Base-by-base conservation (phyloP, 306 rosid species). In the Datisca glomerata region DNA sequence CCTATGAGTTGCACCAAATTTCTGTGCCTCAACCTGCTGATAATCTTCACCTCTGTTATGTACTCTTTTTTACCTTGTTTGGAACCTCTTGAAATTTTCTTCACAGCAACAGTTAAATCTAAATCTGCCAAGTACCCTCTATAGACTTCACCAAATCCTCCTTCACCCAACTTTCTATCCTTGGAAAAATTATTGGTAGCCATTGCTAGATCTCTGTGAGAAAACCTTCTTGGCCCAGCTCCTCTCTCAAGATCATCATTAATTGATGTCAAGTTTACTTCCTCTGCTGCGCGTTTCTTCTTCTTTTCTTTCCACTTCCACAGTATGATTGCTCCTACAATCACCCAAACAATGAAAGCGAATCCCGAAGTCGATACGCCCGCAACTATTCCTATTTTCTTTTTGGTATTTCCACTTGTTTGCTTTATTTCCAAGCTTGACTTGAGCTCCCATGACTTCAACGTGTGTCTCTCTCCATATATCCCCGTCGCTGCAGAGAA, bases 11-110 rank as follows among this genome's bases (percentile, higher is more conserved):
- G 40, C 20, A 48, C 28, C 4, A 48, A 16, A 48, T 48, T 48
- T 41, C 42, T 2, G 41, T 48, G 53, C 5, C 53, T 31, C 0
- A 48, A 8, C 8, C 12, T 8, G 18, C 53, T 32, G 25, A 48
- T 31, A 9, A 48, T 32, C 27, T 32, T 48, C 42, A 48, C 41
- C 28, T 48, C 31, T 0, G 53, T 20, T 12, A 32, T 33, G 27
- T 32, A 48, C 22, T 48, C 53, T 33, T 33, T 48, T 17, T 8
- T 48, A 3, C 53, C 53, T 6, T 48, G 53, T 21, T 32, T 48
- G 6, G 53, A 48, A n/a, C 28, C 29, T 7, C 31, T 48, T 7
- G 42, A 48, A 18, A 48, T 48, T 33, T 48, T 48, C 42, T 48
- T 33, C 29, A 48, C 53, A 6, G 15, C 31, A 1, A 48, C 23